Evolutionary conservation across 2,329 filamentous ascomycete genomes (phyloP).

Genomic region (Gnomoniopsis smithogilvyi): DNA sequence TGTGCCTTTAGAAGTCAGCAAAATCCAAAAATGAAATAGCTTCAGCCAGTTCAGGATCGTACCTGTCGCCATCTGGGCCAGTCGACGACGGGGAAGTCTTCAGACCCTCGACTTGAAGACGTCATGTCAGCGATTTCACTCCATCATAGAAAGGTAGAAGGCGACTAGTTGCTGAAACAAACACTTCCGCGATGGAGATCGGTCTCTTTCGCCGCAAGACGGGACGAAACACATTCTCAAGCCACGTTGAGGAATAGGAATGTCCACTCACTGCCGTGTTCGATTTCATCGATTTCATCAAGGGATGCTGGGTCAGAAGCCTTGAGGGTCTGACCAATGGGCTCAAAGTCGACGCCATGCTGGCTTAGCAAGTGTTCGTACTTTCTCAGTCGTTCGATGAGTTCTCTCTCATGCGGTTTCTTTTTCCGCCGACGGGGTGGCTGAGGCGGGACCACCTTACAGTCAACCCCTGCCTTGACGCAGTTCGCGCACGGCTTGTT

Average conservation of each 20-base stretch:
- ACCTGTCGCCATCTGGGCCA: conserved; percentile 33
- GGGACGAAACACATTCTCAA: neutral
- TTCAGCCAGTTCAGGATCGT: conserved; percentile 17
- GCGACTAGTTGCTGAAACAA: neutral
- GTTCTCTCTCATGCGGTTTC: conserved; percentile 66
- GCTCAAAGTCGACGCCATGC: conserved; percentile 67
- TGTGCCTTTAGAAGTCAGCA: conserved; percentile 31
- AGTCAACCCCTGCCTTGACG: conserved; percentile 59
- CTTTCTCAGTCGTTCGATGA: conserved; percentile 64
- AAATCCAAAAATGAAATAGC: conserved; percentile 22
- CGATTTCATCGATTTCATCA: conserved; percentile 55
- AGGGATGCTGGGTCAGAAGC: conserved; percentile 32
- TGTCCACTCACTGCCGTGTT: conserved; percentile 39
- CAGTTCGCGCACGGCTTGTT: conserved; percentile 70
- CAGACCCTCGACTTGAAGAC: conserved; percentile 39
- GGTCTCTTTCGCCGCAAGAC: neutral
- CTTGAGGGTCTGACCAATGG: conserved; percentile 53
- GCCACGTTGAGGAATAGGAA: neutral
- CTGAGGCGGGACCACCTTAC: conserved; percentile 54
- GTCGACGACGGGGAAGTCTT: conserved; percentile 50
- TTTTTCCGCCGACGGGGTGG: conserved; percentile 58
- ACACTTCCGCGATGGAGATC: neutral
- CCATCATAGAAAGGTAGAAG: neutral
- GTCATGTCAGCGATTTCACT: neutral
- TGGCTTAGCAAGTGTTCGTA: conserved; percentile 66